Percentiles rank a stretch among this genome's conserved stretches.
These are phyloP conservation scores for Suillus variegatus DNA, from an alignment of 768 basidiomycete species.

Conservation along the genomic window DNA sequence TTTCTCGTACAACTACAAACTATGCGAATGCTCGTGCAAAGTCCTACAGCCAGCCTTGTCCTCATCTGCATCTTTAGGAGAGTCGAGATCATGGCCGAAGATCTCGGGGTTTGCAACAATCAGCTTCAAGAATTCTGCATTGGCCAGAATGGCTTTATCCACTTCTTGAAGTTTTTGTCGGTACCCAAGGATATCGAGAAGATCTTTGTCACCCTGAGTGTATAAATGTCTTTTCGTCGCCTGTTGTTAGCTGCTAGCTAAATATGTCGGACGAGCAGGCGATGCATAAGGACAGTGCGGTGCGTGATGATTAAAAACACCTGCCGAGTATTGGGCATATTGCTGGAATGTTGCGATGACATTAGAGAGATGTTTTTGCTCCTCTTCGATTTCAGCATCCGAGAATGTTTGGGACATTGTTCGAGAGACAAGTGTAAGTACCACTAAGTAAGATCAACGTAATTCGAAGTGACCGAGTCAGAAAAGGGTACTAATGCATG, in stretches of 20 bases:
- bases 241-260: slow-evolving; percentile 62
- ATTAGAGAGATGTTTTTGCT: slow-evolving; percentile 72
- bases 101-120: slow-evolving; percentile 83
- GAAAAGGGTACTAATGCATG: too few relatives aligned
- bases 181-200: slow-evolving; percentile 72
- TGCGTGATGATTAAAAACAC: slow-evolving; percentile 41
- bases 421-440: background rate
- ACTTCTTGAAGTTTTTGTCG: slow-evolving; percentile 76
- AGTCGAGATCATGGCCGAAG: slow-evolving; percentile 55
- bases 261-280: background rate
- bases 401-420: slow-evolving; percentile 30
- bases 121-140: slow-evolving; percentile 73
- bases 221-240: slow-evolving; percentile 77
- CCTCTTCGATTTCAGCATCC: slow-evolving; percentile 46
- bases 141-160: slow-evolving; percentile 78
- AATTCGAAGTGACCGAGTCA: background rate
- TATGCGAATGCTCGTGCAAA: slow-evolving; percentile 4
- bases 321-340: slow-evolving; percentile 67
- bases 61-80: slow-evolving; percentile 21
- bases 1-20: background rate
- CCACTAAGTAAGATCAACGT: background rate
- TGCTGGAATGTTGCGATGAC: slow-evolving; percentile 75
- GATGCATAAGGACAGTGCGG: background rate
- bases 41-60: slow-evolving; percentile 17
- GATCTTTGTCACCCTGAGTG: slow-evolving; percentile 60